Conservation (phyloP, 1,284 basidiomycete species). For the Trichosporon ovoides region DNA sequence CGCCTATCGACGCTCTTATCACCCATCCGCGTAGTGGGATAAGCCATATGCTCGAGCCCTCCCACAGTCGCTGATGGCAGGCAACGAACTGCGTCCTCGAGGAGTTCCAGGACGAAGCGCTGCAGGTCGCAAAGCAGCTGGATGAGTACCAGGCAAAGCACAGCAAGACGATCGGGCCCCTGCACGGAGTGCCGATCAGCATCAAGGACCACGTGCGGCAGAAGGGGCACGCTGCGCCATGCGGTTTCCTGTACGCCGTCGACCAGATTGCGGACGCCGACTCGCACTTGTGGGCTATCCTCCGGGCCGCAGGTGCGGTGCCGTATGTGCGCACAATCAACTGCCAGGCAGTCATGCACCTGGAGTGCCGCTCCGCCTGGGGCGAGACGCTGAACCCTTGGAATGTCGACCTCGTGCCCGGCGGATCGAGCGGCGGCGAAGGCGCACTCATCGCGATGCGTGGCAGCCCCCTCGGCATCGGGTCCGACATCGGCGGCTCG, state of each 20-base stretch:
- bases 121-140: slow-evolving; percentile 56
- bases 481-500: slow-evolving; percentile 49
- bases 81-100: slow-evolving; percentile 63
- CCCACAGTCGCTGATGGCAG: slow-evolving; percentile 1
- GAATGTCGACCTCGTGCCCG: slow-evolving; percentile 49
- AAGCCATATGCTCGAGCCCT: too few relatives aligned
- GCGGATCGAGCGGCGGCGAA: slow-evolving; percentile 63
- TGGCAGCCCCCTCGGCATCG: slow-evolving; percentile 58
- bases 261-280: slow-evolving; percentile 13
- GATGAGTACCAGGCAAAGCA: slow-evolving; percentile 55
- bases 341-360: slow-evolving; percentile 45
- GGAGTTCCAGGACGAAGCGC: slow-evolving; percentile 59
- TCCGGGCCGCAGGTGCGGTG: slow-evolving; percentile 71
- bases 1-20: too few relatives aligned
- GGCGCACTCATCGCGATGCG: slow-evolving; percentile 59
- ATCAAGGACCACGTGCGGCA: slow-evolving; percentile 53
- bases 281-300: slow-evolving; percentile 22
- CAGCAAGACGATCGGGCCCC: slow-evolving; percentile 54
- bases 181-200: slow-evolving; percentile 62
- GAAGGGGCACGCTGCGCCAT: slow-evolving; percentile 35
- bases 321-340: slow-evolving; percentile 68
- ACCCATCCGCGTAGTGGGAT: background rate
- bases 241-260: slow-evolving; percentile 15
- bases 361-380: slow-evolving; percentile 21
- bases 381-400: slow-evolving; percentile 43